phyloP scores from a whole-genome alignment of 805 yeast genomes.

The Candida bentonensis region DNA sequence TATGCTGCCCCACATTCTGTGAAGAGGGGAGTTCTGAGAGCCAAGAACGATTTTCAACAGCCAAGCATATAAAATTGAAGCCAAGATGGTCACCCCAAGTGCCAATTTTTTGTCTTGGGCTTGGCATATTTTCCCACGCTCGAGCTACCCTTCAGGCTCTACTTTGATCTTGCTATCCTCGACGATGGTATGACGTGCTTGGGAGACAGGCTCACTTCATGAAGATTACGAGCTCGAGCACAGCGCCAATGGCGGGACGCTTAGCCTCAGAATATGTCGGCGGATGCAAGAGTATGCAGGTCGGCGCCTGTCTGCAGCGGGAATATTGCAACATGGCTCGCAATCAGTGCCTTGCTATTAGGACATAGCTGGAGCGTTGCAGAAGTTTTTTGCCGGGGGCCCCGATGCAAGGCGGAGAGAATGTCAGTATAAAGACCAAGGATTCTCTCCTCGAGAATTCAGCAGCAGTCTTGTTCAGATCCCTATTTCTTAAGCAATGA shows the following conservation, averaged over 20 bases:
- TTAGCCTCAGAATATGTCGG: neutral
- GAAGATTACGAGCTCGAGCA: neutral
- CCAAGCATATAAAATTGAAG: too few relatives aligned
- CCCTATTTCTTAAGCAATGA: neutral
- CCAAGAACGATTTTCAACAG: too few relatives aligned
- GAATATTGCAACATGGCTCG: neutral
- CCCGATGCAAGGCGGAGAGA: neutral
- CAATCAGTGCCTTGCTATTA: neutral
- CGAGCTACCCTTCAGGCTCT: slow-evolving; percentile 9
- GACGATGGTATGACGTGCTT: neutral
- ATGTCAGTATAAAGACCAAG: neutral
- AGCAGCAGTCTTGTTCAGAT: neutral
- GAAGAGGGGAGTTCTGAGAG: too few relatives aligned
- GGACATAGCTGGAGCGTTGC: neutral
- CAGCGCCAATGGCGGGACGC: neutral
- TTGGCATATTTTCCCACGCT: too few relatives aligned
- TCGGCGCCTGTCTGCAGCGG: neutral
- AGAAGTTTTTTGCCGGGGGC: neutral
- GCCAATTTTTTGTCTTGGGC: too few relatives aligned
- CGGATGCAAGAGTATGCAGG: neutral
- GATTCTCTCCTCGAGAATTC: neutral
- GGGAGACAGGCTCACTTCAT: neutral
- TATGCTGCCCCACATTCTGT: too few relatives aligned
- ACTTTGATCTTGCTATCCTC: neutral
- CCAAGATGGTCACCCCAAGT: too few relatives aligned